phyloP scores from a whole-genome alignment of 2,329 filamentous ascomycete species.

The Fusarium sp. region DNA sequence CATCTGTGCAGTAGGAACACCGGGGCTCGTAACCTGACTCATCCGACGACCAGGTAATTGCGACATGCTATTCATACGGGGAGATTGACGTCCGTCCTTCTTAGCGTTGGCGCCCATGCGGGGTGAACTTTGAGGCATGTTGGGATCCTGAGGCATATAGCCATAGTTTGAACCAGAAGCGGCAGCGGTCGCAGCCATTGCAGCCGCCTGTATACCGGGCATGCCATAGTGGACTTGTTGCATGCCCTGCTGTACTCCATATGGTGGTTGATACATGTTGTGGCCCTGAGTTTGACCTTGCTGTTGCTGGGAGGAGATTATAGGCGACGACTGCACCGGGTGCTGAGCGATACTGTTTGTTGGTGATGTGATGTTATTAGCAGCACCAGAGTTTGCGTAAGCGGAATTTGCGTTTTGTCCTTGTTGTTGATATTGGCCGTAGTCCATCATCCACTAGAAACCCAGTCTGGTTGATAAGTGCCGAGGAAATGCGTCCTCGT shows the following conservation, averaged over 20 bases:
- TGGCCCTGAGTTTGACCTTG: conserved; percentile 70
- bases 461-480: conserved; percentile 40
- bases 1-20: conserved; percentile 78
- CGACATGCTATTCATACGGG: conserved; percentile 74
- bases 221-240: conserved; percentile 76
- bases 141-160: conserved; percentile 77
- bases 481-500: conserved; percentile 47
- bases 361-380: conserved; percentile 77
- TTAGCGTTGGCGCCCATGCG: conserved; percentile 81
- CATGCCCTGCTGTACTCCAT: conserved; percentile 80
- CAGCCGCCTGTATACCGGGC: conserved; percentile 86
- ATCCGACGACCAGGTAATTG: conserved; percentile 75
- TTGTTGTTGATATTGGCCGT: conserved; percentile 73
- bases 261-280: conserved; percentile 84
- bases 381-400: conserved; percentile 69
- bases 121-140: conserved; percentile 78
- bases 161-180: conserved; percentile 85
- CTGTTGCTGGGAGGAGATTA: conserved; percentile 82
- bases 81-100: conserved; percentile 78
- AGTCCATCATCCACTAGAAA: conserved; percentile 73
- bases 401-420: conserved; percentile 74
- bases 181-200: conserved; percentile 91
- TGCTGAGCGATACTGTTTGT: conserved; percentile 77
- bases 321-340: conserved; percentile 80
- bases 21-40: conserved; percentile 82